phyloP scores from a whole-genome alignment of 75 land plant genomes.

The Picea glauca region DNA sequence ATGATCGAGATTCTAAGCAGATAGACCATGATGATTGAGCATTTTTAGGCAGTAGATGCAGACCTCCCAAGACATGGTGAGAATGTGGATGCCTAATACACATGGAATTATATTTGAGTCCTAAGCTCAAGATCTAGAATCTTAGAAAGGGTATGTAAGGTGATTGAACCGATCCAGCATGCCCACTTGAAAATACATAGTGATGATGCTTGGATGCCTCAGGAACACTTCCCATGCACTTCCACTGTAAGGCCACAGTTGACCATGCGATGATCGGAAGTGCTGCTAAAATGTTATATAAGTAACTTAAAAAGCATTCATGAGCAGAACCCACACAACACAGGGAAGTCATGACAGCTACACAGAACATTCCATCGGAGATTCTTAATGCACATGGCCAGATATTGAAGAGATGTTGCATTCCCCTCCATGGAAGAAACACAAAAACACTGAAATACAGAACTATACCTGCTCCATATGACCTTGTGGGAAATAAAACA shows the following conservation, averaged over 20 bases:
- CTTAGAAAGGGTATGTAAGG: background rate
- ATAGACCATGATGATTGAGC: too few relatives aligned
- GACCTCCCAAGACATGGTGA: too few relatives aligned
- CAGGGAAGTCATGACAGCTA: background rate
- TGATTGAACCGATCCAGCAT: background rate
- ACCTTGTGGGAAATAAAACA: constrained; percentile 77
- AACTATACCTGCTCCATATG: constrained; percentile 70
- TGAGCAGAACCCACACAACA: background rate
- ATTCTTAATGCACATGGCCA: background rate
- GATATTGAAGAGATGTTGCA: background rate
- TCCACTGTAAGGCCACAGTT: background rate
- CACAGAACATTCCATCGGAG: background rate
- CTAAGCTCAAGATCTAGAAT: too few relatives aligned
- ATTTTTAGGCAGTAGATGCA: too few relatives aligned
- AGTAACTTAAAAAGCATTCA: background rate
- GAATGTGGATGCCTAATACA: too few relatives aligned
- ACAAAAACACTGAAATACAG: background rate
- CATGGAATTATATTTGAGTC: too few relatives aligned
- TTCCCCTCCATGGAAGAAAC: background rate
- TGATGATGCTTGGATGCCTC: background rate
- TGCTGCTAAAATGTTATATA: background rate
- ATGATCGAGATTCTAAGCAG: too few relatives aligned
- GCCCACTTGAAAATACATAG: background rate
- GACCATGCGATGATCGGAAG: background rate
- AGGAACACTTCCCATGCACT: background rate